These are phyloP conservation scores for Naegleria gruberi DNA, from an alignment of 208 protist genomes.

Conservation along the genomic window DNA sequence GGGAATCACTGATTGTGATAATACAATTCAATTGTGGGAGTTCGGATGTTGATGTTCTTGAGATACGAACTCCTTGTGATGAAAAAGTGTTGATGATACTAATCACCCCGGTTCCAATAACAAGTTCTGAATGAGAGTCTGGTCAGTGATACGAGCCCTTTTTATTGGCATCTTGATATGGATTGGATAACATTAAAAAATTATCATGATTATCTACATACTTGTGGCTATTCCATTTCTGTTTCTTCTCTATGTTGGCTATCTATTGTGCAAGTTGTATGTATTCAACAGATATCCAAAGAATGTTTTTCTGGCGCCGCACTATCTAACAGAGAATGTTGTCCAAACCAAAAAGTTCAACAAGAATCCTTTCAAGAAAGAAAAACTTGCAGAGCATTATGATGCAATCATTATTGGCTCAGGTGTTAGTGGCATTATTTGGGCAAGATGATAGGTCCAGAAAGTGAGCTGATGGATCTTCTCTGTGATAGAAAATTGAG, in stretches of 20 bases:
- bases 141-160: too few relatives aligned
- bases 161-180: too few relatives aligned
- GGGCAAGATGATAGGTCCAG: neutral
- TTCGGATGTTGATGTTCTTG: too few relatives aligned
- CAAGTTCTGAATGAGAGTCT: too few relatives aligned
- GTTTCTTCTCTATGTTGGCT: neutral
- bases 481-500: neutral
- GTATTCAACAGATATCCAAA: neutral
- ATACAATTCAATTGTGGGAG: too few relatives aligned
- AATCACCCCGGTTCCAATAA: too few relatives aligned
- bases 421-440: neutral
- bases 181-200: too few relatives aligned
- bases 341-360: neutral
- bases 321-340: neutral
- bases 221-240: too few relatives aligned
- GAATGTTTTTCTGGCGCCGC: neutral
- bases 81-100: too few relatives aligned
- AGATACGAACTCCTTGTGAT: too few relatives aligned
- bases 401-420: neutral
- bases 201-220: too few relatives aligned
- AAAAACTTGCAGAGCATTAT: neutral
- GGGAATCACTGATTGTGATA: too few relatives aligned
- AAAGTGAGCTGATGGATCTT: neutral
- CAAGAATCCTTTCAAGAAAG: neutral
- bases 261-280: neutral